Evolutionary conservation across 805 yeast species (phyloP).

Genomic region (Candida manassasensis): DNA sequence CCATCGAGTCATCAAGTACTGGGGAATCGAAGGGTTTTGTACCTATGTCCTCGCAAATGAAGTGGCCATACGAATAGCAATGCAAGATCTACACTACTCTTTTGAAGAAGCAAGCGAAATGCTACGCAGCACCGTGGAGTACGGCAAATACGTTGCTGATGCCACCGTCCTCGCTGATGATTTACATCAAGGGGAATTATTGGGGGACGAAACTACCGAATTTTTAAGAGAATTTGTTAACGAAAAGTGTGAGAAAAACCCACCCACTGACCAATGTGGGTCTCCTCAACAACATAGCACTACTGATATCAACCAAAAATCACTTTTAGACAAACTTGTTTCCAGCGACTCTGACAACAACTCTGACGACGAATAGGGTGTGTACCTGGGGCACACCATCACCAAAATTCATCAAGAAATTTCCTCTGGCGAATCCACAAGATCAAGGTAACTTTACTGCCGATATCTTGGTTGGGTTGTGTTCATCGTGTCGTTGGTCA

Average conservation of each 20-base stretch:
- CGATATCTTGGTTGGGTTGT: no score
- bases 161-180: constrained; percentile 26
- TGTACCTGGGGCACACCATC: no score
- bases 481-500: constrained; percentile 1
- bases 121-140: constrained; percentile 44
- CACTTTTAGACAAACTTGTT: no score
- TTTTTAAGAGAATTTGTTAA: constrained; percentile 8
- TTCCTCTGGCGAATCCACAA: no score
- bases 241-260: background rate
- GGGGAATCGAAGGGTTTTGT: constrained; percentile 55
- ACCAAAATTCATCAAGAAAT: background rate
- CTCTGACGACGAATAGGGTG: no score
- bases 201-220: constrained; percentile 8
- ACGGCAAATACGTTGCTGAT: constrained; percentile 39
- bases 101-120: constrained; percentile 43
- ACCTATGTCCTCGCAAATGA: constrained; percentile 63
- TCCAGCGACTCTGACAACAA: no score
- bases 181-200: constrained; percentile 12
- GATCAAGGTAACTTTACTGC: no score
- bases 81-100: constrained; percentile 38
- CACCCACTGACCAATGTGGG: background rate
- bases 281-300: no score
- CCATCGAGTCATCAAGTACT: constrained; percentile 50
- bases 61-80: constrained; percentile 46
- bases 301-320: no score